Conservation (phyloP, 2,329 filamentous ascomycete species). For the Endothia cerciana region DNA sequence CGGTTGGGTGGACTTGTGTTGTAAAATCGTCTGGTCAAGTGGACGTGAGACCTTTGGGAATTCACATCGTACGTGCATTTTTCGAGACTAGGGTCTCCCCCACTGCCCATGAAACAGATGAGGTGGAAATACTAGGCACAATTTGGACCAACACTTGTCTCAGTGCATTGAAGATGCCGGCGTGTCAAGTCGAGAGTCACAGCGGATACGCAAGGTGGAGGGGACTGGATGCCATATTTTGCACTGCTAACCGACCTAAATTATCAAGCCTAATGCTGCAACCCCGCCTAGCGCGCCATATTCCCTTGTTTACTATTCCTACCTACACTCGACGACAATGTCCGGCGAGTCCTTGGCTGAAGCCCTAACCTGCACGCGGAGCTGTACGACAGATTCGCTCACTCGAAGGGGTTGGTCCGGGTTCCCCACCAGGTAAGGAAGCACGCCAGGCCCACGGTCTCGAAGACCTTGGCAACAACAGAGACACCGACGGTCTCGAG, state of each 20-base stretch:
- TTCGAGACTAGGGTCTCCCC: not conserved
- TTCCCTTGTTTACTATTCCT: not conserved
- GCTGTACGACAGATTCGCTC: constrained; percentile 41
- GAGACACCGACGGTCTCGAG: constrained; percentile 88
- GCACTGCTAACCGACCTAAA: constrained; percentile 14
- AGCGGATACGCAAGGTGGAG: too few relatives aligned
- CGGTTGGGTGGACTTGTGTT: constrained; percentile 10
- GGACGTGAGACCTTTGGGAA: not conserved
- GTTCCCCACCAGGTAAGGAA: constrained; percentile 99
- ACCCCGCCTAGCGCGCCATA: not conserved
- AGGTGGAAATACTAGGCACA: not conserved
- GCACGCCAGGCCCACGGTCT: constrained; percentile 88
- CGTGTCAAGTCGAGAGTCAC: not conserved
- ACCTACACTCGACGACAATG: not conserved
- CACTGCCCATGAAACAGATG: not conserved
- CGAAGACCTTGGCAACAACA: constrained; percentile 80
- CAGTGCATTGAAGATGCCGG: not conserved
- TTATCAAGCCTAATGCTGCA: constrained; percentile 7
- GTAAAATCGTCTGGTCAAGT: not conserved
- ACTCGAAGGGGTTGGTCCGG: constrained; percentile 88
- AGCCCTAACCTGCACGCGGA: too few relatives aligned
- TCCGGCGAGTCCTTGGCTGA: not conserved
- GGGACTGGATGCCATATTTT: not conserved
- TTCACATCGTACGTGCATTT: constrained; percentile 1
- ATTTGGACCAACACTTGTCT: not conserved